Evolutionary conservation across 495 filamentous ascomycete genomes (phyloP), one percentile per base, ranked within the genome.

Genomic region (Penicillium psychrofluorescens): DNA sequence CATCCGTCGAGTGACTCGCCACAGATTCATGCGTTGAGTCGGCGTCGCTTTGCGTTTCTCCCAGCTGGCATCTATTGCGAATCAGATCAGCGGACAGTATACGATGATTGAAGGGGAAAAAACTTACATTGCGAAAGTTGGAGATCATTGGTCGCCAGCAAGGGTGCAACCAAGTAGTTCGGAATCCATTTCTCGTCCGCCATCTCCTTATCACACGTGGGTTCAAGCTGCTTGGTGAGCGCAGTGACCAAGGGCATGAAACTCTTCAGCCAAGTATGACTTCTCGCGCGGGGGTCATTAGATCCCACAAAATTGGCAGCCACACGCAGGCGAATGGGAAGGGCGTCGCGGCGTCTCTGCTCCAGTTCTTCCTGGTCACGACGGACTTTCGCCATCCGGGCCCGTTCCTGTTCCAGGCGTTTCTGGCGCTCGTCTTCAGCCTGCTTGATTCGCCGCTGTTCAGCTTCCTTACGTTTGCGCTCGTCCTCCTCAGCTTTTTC

Each of bases 81-180:
- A 32, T 41, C 42, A 44, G 45, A 51, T 15, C 10, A 22, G 31
- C 15, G 45, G 36, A 33, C 13, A 29, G 36, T 9, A 49, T 36
- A 36, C 10, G 10, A 39, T 40, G 16, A 9, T n/a, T 11, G 27
- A 7, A 22, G 29, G 12, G 15, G 8, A 16, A 34, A 36, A n/a
- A 32, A 69, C 78, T 71, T 63, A 83, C 80, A 90, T 66, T 83
- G 77, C 15, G 82, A 80, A 28, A 90, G 70, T 33, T 81, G 75
- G 14, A 86, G 69, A 53, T 90, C 85, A 58, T 86, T 86, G 40
- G 86, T 83, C 29, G 84, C 86, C 28, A 90, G 67, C 16, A 90
- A 67, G 12, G 86, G 76, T 12, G 85, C 85, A 44, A 81, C 81
- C 53, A 90, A 76, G 36, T 84, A 81, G 49, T 88, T 90, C 28